Percentiles rank a stretch among this genome's conserved stretches.
These are phyloP conservation scores for Gracilariopsis chorda DNA, from an alignment of 23 red algal genomes.

Conservation along the genomic window DNA sequence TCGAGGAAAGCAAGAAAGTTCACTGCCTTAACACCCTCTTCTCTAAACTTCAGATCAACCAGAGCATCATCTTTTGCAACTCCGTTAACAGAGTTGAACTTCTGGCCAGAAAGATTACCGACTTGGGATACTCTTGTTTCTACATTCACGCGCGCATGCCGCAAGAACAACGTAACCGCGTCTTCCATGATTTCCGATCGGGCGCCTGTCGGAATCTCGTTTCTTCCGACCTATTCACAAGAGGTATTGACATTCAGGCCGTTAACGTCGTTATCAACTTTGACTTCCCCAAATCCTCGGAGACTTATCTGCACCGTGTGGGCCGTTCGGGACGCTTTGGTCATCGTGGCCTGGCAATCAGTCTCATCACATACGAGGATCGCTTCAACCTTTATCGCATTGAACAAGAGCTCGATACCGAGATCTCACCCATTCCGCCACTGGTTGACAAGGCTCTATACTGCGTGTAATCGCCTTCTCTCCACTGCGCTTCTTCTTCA, in stretches of 20 bases:
- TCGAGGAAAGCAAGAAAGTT: conserved; percentile 94
- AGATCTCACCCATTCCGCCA: conserved; percentile 88
- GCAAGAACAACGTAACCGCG: conserved; percentile 90
- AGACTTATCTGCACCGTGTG: conserved; percentile 94
- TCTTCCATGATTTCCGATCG: conserved; percentile 98
- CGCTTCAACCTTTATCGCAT: conserved; percentile 96
- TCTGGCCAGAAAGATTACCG: conserved; percentile 93
- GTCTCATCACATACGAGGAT: conserved; percentile 94
- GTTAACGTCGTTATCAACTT: conserved; percentile 99
- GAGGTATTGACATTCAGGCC: conserved; percentile 94
- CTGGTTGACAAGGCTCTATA: conserved; percentile 87
- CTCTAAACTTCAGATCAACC: conserved; percentile 95
- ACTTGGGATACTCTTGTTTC: conserved; percentile 98
- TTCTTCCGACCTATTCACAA: conserved; percentile 84
- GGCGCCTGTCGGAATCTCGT: conserved; percentile 95
- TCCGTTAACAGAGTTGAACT: conserved; percentile 92
- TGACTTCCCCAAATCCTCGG: conserved; percentile 78
- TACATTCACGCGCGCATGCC: conserved; percentile 99
- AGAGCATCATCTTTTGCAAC: conserved; percentile 99
- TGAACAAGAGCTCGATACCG: conserved; percentile 94
- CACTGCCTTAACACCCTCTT: conserved; percentile 97
- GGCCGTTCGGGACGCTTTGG: conserved; percentile 95
- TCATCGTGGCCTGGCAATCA: conserved; percentile 87
- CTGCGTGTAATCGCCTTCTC: conserved; percentile 36
- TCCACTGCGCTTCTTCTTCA: background rate